Percentiles rank a stretch among this genome's conserved stretches.
Conservation (phyloP, 2,329 filamentous ascomycete genomes). For the Aspergillus sp. region DNA sequence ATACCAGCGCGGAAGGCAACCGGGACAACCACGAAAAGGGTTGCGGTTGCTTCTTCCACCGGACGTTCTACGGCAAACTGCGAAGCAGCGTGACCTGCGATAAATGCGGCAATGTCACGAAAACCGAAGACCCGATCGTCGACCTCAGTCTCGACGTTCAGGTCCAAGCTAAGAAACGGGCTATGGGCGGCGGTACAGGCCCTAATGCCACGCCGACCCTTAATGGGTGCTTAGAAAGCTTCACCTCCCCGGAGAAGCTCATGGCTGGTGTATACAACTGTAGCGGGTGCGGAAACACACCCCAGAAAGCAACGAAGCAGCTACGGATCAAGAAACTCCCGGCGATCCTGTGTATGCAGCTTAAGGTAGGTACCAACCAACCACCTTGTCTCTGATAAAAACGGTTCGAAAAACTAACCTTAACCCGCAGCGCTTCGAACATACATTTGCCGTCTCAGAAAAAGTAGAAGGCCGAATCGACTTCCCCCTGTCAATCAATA, state of each 20-base stretch:
- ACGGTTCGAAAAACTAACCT: constrained; percentile 5
- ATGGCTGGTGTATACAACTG: constrained; percentile 79
- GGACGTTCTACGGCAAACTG: constrained; percentile 90
- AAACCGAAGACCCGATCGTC: constrained; percentile 83
- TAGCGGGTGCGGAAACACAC: constrained; percentile 69
- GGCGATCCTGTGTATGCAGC: constrained; percentile 85
- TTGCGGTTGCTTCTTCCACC: constrained; percentile 90
- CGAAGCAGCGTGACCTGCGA: constrained; percentile 89
- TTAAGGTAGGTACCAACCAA: constrained; percentile 76
- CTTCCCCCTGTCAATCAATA: constrained; percentile 84
- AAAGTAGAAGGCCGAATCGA: constrained; percentile 87
- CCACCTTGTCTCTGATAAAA: neutral
- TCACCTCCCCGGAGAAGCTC: constrained; percentile 77
- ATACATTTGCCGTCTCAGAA: constrained; percentile 70
- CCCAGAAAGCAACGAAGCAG: constrained; percentile 78
- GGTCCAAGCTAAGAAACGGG: constrained; percentile 60
- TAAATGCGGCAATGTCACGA: constrained; percentile 78
- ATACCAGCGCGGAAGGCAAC: constrained; percentile 73
- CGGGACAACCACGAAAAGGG: constrained; percentile 54
- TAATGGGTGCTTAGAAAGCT: constrained; percentile 79
- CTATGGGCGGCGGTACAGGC: constrained; percentile 38
- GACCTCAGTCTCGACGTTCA: constrained; percentile 89
- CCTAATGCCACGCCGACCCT: constrained; percentile 54
- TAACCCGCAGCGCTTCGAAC: constrained; percentile 65
- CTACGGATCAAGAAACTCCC: constrained; percentile 81